Percentiles rank a stretch among this genome's conserved stretches.
Conservation (phyloP, 495 filamentous ascomycete species). For the Elasticomyces elasticus region DNA sequence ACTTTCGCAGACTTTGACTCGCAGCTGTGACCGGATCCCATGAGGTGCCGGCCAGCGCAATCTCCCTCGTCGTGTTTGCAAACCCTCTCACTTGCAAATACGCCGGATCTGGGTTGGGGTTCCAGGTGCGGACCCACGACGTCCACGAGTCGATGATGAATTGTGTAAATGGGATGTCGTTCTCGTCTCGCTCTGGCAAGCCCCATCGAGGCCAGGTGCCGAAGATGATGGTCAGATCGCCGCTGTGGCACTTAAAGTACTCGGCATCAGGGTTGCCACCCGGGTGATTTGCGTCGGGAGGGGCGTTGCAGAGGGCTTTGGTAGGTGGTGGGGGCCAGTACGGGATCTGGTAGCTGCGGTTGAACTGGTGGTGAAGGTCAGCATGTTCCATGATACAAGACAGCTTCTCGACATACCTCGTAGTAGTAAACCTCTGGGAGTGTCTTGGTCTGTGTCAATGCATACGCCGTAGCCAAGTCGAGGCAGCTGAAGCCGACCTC, state of each 20-base stretch:
- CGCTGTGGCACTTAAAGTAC: slow-evolving; percentile 25
- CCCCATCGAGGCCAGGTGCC: slow-evolving; percentile 17
- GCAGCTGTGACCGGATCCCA: not conserved
- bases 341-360: slow-evolving; percentile 19
- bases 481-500: slow-evolving; percentile 15
- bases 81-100: slow-evolving; percentile 20
- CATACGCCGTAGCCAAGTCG: slow-evolving; percentile 8
- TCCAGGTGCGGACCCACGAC: slow-evolving; percentile 15
- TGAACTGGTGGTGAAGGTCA: slow-evolving; percentile 6
- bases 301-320: slow-evolving; percentile 9
- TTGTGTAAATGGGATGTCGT: slow-evolving; percentile 22
- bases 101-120: slow-evolving; percentile 16
- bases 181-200: slow-evolving; percentile 17
- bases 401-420: not conserved
- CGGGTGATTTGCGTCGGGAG: not conserved
- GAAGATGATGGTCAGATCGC: slow-evolving; percentile 22
- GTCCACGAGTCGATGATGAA: slow-evolving; percentile 25
- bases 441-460: slow-evolving; percentile 7
- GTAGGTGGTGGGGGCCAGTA: slow-evolving; percentile 4
- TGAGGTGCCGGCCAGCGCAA: slow-evolving; percentile 6
- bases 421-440: slow-evolving; percentile 17
- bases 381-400: not conserved
- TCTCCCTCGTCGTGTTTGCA: slow-evolving; percentile 14
- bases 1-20: not conserved
- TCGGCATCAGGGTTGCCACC: slow-evolving; percentile 10